Evolutionary conservation across 73 alveolate genomes (phyloP).

Genomic region (Symbiodinium pilosum): DNA sequence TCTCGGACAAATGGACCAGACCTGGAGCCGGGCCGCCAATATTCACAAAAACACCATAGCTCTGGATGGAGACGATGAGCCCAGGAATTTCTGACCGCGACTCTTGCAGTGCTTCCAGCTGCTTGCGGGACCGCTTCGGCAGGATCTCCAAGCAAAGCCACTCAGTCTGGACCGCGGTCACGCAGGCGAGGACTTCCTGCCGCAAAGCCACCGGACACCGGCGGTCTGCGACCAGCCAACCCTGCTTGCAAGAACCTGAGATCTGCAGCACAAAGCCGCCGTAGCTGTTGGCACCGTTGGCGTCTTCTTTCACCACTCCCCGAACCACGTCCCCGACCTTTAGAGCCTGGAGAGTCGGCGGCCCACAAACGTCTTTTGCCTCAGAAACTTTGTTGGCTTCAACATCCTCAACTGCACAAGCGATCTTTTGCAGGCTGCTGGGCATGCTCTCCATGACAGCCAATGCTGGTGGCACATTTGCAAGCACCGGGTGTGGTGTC

Average conservation of each 20-base stretch:
- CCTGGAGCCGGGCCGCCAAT: constrained; percentile 40
- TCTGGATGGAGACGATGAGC: constrained; percentile 20
- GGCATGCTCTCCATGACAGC: background rate
- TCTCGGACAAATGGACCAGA: constrained; percentile 39
- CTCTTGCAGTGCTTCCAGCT: background rate
- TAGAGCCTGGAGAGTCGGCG: background rate
- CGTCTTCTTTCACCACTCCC: background rate
- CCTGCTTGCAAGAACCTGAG: background rate
- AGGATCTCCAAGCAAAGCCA: constrained; percentile 42
- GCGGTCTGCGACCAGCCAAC: constrained; percentile 28
- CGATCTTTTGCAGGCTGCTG: too few species aligned
- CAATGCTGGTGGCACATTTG: background rate
- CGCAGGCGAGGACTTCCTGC: constrained; percentile 36
- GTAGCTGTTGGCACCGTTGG: too few species aligned
- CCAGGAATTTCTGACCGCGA: background rate
- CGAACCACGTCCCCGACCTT: constrained; percentile 12
- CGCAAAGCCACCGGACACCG: background rate
- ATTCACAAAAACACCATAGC: constrained; percentile 44
- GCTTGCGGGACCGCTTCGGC: constrained; percentile 8
- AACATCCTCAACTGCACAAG: too few species aligned
- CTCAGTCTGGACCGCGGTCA: background rate
- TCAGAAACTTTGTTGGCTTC: too few species aligned
- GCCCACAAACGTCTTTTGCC: too few species aligned
- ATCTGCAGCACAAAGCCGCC: background rate
- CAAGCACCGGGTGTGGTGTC: background rate